phyloP scores from a whole-genome alignment of 2,329 filamentous ascomycete species.

The Ophiostoma piceae region DNA sequence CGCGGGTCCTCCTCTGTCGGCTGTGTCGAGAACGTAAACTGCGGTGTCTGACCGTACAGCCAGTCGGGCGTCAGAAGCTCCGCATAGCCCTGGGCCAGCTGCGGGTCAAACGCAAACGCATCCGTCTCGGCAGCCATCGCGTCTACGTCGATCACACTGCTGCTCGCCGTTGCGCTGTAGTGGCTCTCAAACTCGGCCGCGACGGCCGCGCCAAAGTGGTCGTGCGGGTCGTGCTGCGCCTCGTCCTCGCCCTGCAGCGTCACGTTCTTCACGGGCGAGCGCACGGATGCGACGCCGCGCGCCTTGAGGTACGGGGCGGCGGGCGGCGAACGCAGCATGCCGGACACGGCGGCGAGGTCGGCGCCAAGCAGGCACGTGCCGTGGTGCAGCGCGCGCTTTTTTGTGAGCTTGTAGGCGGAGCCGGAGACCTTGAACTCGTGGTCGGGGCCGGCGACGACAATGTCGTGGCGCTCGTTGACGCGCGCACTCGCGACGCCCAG shows the following conservation, averaged over 20 bases:
- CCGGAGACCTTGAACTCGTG: slow-evolving; percentile 68
- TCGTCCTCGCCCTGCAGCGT: background rate
- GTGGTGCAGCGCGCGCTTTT: slow-evolving; percentile 75
- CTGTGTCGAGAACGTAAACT: slow-evolving; percentile 66
- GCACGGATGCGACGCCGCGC: slow-evolving; percentile 85
- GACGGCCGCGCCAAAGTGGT: slow-evolving; percentile 51
- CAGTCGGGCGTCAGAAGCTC: slow-evolving; percentile 62
- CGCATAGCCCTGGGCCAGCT: slow-evolving; percentile 49
- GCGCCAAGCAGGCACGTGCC: slow-evolving; percentile 81
- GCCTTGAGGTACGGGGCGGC: slow-evolving; percentile 71
- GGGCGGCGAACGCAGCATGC: slow-evolving; percentile 66
- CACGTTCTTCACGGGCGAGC: slow-evolving; percentile 77
- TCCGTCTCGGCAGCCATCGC: slow-evolving; percentile 42
- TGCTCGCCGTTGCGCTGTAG: slow-evolving; percentile 49
- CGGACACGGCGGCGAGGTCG: slow-evolving; percentile 63
- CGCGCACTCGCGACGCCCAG: slow-evolving; percentile 62
- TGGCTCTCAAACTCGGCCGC: slow-evolving; percentile 60
- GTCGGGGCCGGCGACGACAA: slow-evolving; percentile 59
- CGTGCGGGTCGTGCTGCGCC: slow-evolving; percentile 19
- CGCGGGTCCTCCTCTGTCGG: slow-evolving; percentile 55
- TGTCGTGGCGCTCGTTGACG: slow-evolving; percentile 90
- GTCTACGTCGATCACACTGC: slow-evolving; percentile 41
- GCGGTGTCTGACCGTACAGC: slow-evolving; percentile 81
- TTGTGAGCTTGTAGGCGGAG: slow-evolving; percentile 89
- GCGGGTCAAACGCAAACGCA: slow-evolving; percentile 36